phyloP scores from a whole-genome alignment of 2,329 filamentous ascomycete genomes.

The Pseudogymnoascus sp. region DNA sequence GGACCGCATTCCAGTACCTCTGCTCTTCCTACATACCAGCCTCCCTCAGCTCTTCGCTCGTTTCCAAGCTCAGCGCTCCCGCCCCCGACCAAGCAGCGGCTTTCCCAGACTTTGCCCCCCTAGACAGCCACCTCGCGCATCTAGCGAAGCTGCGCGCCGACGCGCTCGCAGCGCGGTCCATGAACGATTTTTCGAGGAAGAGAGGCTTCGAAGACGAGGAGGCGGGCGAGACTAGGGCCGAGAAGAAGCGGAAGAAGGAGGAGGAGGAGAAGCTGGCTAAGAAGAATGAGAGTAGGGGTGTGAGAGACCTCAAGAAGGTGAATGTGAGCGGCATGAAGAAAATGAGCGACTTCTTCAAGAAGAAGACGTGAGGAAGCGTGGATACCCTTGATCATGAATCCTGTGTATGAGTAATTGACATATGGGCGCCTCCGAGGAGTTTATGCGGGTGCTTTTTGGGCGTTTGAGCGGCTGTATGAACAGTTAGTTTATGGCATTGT shows the following conservation, averaged over 20 bases:
- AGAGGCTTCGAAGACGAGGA: conserved; percentile 52
- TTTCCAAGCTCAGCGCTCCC: conserved; percentile 28
- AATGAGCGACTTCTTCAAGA: conserved; percentile 87
- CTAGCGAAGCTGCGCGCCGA: conserved; percentile 62
- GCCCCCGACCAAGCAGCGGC: conserved; percentile 25
- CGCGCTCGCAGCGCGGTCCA: conserved; percentile 57
- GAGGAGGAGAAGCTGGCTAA: conserved; percentile 85
- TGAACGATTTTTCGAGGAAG: conserved; percentile 64
- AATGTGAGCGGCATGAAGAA: conserved; percentile 94
- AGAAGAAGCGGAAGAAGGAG: conserved; percentile 78
- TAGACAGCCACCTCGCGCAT: conserved; percentile 60
- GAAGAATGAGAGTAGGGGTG: conserved; percentile 60
- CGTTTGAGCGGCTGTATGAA: background rate
- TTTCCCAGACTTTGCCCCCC: conserved; percentile 55
- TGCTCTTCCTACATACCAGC: conserved; percentile 39
- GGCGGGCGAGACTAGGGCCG: conserved; percentile 50
- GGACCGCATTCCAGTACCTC: conserved; percentile 41
- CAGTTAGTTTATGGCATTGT: background rate
- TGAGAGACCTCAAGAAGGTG: conserved; percentile 79
- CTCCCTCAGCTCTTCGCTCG: conserved; percentile 31
- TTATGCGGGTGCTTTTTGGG: background rate
- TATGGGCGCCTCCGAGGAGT: background rate
- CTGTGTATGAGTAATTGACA: background rate
- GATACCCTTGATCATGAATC: background rate
- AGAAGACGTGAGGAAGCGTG: conserved; percentile 33